Base-by-base conservation (phyloP, 805 yeast species). In the Candida vartiovaarae region DNA sequence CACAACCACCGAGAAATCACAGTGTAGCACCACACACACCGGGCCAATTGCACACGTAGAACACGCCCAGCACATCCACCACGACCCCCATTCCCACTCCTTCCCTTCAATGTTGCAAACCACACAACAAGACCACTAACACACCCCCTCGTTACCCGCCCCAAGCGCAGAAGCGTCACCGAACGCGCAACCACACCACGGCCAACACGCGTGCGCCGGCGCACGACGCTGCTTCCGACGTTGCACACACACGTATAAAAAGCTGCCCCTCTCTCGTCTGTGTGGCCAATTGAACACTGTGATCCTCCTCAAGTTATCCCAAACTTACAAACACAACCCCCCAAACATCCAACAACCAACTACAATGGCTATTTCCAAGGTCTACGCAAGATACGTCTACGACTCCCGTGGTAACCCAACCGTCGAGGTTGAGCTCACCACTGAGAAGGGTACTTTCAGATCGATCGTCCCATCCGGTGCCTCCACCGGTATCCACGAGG, bases 321-420 rank as follows among this genome's bases (percentile, higher is more conserved):
- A 7, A 28, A 28, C 30, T 28, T 28, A 28, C 6, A 28, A 28
- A 7, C 9, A 28, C 6, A 28, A 28, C 30, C 30, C 15, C 7
- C 28, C 23, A 26, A 8, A 20, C n/a, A 31, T 39, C 39, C 31
- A 44, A 36, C 31, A 32, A 34, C 38, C 48, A 20, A 39, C 44
- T 15, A 57, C 52, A 67, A 87, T 87, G 95, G 84, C 96, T 60
- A 79, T 87, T 64, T 70, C 86, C 59, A 90, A 91, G 74, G 74
- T 90, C 61, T 82, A 76, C 72, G 86, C 98, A 64, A 90, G 99
- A 76, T 84, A 81, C 80, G 96, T 91, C 73, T 91, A 93, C 84
- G 99, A 91, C 77, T 91, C 98, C 63, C 88, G 99, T 76, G 98
- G 98, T 75, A 93, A 91, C 83, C 99, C 99, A 76, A 91, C 99